Evolutionary conservation across 2,329 filamentous ascomycete genomes (phyloP), one percentile per base, ranked within the genome.

Genomic region (Microsporum canis): DNA sequence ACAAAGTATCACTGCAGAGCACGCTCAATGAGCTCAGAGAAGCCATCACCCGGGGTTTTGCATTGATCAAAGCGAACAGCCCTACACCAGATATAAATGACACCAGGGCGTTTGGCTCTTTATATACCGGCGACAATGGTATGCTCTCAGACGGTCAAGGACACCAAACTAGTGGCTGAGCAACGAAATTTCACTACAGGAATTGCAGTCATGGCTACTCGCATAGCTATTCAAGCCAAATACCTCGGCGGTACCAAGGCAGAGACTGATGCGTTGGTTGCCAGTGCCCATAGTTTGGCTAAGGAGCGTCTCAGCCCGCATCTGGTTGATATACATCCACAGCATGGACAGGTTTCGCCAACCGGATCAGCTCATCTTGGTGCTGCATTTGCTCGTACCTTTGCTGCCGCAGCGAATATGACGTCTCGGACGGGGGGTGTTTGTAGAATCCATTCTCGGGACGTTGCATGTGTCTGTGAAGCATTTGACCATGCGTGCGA

Each of bases 161-260:
- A 17, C 23, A 51, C 10, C 17, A n/a, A 8, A 3, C 29, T n/a
- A 33, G 8, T 47, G 31, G 38, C 39, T 59, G 31, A 49, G 3
- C 7, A 12, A 8, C 10, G 12, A 5, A 2, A 5, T 45, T 5
- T 14, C 39, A 12, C 10, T n/a, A 49, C 61, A 75, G 74, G 74
- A 10, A 66, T 74, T 53, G 68, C 70, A 39, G 66, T 75, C 51
- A 67, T 72, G 47, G 73, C 74, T 56, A 66, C 75, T 10, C 72
- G 74, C n/a, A 68, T 76, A 14, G 68, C 70, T 8, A 71, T 70
- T 27, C 74, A 76, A 62, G 67, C 66, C 3, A 57, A 65, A 10
- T 69, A 68, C 7, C 57, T 76, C 14, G 60, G 51, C 0, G 43
- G 39, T 29, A 36, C 3, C 43, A 59, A 49, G 33, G 36, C 34